These are phyloP conservation scores for Auriscalpium orientale DNA, from an alignment of 768 basidiomycete genomes.

Conservation along the genomic window DNA sequence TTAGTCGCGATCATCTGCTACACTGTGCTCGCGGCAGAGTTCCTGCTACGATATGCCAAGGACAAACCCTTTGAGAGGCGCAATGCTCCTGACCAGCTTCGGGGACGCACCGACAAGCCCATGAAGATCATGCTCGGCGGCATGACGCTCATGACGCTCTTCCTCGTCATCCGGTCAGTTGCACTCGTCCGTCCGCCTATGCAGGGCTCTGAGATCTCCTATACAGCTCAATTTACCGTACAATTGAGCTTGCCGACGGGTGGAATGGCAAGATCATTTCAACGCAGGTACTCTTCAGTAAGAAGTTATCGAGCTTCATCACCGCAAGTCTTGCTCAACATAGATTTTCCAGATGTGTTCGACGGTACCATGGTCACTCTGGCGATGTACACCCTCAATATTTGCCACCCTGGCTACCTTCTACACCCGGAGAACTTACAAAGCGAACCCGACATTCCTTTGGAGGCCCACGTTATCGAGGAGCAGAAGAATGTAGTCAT, in stretches of 20 bases:
- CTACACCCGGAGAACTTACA: background rate
- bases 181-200: background rate
- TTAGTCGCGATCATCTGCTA: constrained; percentile 10
- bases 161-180: constrained; percentile 8
- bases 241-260: constrained; percentile 6
- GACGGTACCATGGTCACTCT: constrained; percentile 10
- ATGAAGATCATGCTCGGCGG: constrained; percentile 1
- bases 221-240: constrained; percentile 8
- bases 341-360: constrained; percentile 2
- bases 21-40: constrained; percentile 3
- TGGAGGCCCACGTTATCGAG: no score
- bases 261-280: constrained; percentile 7
- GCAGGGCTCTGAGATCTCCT: background rate
- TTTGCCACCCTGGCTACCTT: constrained; percentile 7
- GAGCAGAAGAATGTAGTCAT: no score
- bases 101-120: background rate
- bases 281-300: constrained; percentile 10
- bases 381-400: constrained; percentile 8
- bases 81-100: background rate
- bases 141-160: constrained; percentile 5
- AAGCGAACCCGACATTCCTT: no score
- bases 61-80: background rate
- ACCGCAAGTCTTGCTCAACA: background rate
- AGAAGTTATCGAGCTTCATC: background rate
- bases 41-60: background rate